Percentiles rank a stretch among this genome's conserved stretches.
Conservation (phyloP, 805 yeast genomes). For the Lipomyces sp. region DNA sequence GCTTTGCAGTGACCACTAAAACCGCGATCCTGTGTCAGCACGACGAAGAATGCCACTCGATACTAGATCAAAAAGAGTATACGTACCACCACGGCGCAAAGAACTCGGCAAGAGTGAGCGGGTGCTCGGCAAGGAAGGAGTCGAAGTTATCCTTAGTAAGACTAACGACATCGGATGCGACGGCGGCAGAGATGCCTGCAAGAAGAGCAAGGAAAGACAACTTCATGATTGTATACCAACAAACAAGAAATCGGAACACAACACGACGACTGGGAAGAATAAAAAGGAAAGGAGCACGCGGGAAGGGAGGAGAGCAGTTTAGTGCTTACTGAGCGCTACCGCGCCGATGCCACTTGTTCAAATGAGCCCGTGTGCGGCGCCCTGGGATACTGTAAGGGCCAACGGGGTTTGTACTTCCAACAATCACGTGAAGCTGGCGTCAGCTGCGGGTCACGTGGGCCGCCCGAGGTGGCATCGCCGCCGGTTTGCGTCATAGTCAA, state of each 20-base stretch:
- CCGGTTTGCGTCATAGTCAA: too few relatives aligned
- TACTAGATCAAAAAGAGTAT: not conserved
- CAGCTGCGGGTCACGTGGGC: too few relatives aligned
- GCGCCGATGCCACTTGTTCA: too few relatives aligned
- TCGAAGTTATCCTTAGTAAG: conserved; percentile 65
- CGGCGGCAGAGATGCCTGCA: conserved; percentile 32
- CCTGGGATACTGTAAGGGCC: too few relatives aligned
- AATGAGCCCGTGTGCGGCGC: too few relatives aligned
- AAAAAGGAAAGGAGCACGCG: not conserved
- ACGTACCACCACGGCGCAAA: conserved; percentile 81
- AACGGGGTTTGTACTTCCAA: too few relatives aligned
- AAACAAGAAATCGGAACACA: not conserved
- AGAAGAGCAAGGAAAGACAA: conserved; percentile 10
- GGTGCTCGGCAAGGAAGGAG: conserved; percentile 63
- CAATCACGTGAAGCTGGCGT: too few relatives aligned
- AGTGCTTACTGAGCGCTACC: too few relatives aligned
- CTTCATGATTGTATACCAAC: conserved; percentile 10
- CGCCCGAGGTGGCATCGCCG: too few relatives aligned
- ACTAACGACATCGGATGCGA: conserved; percentile 83
- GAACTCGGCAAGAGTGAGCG: conserved; percentile 79
- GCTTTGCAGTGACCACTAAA: conserved; percentile 80
- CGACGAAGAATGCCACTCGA: not conserved
- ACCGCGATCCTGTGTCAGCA: not conserved
- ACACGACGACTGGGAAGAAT: not conserved
- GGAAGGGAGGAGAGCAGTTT: too few relatives aligned